Conservation (phyloP, 2,329 filamentous ascomycete genomes). For the Bipolaris cookei region DNA sequence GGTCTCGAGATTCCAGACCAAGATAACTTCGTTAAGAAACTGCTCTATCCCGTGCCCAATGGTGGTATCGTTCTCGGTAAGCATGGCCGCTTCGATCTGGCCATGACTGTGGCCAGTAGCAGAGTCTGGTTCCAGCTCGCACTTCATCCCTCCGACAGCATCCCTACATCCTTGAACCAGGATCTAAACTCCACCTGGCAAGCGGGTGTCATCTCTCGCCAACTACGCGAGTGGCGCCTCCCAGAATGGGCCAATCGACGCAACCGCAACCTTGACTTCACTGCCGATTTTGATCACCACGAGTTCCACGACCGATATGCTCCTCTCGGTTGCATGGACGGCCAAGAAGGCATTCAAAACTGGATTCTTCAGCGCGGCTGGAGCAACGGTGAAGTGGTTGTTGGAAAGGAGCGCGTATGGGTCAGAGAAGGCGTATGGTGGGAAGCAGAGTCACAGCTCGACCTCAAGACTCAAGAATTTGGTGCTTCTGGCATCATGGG, state of each 20-base stretch:
- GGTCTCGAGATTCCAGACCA: slow-evolving; percentile 81
- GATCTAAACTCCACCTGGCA: slow-evolving; percentile 86
- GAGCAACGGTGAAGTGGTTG: slow-evolving; percentile 95
- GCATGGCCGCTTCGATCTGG: slow-evolving; percentile 78
- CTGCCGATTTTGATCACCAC: slow-evolving; percentile 91
- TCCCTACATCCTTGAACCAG: slow-evolving; percentile 75
- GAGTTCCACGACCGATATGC: slow-evolving; percentile 88
- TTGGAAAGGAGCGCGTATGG: slow-evolving; percentile 93
- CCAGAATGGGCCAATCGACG: slow-evolving; percentile 96
- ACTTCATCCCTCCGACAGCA: slow-evolving; percentile 88
- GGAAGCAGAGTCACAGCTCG: slow-evolving; percentile 96
- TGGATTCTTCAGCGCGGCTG: slow-evolving; percentile 95
- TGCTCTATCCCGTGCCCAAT: slow-evolving; percentile 79
- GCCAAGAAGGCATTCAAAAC: slow-evolving; percentile 88
- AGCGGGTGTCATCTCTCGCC: slow-evolving; percentile 87
- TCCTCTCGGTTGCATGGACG: slow-evolving; percentile 83
- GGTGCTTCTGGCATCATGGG: slow-evolving; percentile 50
- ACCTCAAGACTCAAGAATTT: slow-evolving; percentile 73
- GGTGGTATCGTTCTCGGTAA: slow-evolving; percentile 83
- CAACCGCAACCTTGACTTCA: slow-evolving; percentile 91
- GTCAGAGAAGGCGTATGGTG: slow-evolving; percentile 94
- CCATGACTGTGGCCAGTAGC: slow-evolving; percentile 77
- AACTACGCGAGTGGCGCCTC: slow-evolving; percentile 90
- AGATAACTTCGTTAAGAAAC: slow-evolving; percentile 79
- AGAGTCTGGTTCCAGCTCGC: slow-evolving; percentile 94